Base-by-base conservation (phyloP, 2,329 filamentous ascomycete species). In the Seiridium cupressi region DNA sequence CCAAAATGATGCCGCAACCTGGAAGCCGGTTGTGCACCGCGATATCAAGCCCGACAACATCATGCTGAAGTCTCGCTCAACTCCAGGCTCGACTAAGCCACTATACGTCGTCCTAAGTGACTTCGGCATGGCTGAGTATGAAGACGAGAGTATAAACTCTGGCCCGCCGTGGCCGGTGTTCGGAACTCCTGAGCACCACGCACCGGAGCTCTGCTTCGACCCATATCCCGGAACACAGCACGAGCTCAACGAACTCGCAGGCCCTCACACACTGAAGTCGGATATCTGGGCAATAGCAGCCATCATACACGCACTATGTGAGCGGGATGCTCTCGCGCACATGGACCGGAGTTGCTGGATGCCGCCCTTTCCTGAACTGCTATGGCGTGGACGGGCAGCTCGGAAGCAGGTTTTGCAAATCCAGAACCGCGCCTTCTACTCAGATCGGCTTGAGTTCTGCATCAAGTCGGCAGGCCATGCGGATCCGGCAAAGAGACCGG, bases 1-100 rank as follows among this genome's bases (percentile, higher is more conserved):
- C 26, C 61, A 56, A 3, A 57, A 62, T 32, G 31, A 61, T 26
- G 38, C 18, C 2, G 11, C 10, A 0, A 35, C 35, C 13, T 67
- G 65, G 65, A 51, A 11, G 47, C 60, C 65, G 9, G 55, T 67
- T 2, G 40, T 66, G 13, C 65, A 67, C 46, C 58, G 65, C n/a
- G 65, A 67, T 36, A 66, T 66, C 57, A 67, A 64, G 44, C 64
- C 64, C 18, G 61, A 58, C 58, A 67, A 67, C 48, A 58, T 67
- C 47, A 63, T 67, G 60, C 57, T 67, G 11, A 57, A 60, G n/a
- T 65, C 62, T 32, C 60, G 61, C 58, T 55, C 62, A 36, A 63
- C 63, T 5, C 63, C 61, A 3, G 61, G 62, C 26, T 66, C 63
- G 13, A 55, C 10, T 5, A 64, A 65, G n/a, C 63, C 62, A 0